Percentiles rank a stretch among this genome's conserved stretches.
Conservation (phyloP, 75 land plant genomes). For the Chamaecyparis obtusa region DNA sequence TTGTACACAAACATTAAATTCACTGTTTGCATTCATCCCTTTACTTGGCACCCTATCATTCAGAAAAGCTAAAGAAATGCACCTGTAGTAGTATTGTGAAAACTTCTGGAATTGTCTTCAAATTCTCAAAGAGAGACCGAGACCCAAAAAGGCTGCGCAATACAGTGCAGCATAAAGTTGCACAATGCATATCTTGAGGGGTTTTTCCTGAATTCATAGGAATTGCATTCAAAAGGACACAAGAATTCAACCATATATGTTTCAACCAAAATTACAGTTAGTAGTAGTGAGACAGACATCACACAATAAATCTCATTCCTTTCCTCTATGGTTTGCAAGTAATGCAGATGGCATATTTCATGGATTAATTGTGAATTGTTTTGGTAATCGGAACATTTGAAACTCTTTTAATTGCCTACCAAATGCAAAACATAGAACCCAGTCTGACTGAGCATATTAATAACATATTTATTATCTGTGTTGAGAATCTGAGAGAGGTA, state of each 20-base stretch:
- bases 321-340: slow-evolving; percentile 1
- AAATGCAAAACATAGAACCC: slow-evolving; percentile 4
- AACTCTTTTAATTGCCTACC: neutral
- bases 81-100: slow-evolving; percentile 14
- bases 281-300: neutral
- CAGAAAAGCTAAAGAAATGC: neutral
- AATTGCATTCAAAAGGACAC: neutral
- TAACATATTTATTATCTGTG: neutral
- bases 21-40: neutral
- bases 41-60: neutral
- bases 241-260: neutral
- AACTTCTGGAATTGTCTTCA: slow-evolving; percentile 39
- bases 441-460: neutral
- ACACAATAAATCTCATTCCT: neutral
- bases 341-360: slow-evolving; percentile 9
- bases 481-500: neutral
- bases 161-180: slow-evolving; percentile 45
- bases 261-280: neutral
- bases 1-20: neutral
- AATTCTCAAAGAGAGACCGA: slow-evolving; percentile 38
- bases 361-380: neutral
- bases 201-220: slow-evolving; percentile 2
- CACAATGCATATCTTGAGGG: slow-evolving; percentile 10
- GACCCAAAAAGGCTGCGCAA: slow-evolving; percentile 39
- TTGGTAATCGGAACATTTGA: neutral